These are phyloP conservation scores for Globisporangium mamillatum DNA, from an alignment of 352 stramenopile species.

Conservation along the genomic window DNA sequence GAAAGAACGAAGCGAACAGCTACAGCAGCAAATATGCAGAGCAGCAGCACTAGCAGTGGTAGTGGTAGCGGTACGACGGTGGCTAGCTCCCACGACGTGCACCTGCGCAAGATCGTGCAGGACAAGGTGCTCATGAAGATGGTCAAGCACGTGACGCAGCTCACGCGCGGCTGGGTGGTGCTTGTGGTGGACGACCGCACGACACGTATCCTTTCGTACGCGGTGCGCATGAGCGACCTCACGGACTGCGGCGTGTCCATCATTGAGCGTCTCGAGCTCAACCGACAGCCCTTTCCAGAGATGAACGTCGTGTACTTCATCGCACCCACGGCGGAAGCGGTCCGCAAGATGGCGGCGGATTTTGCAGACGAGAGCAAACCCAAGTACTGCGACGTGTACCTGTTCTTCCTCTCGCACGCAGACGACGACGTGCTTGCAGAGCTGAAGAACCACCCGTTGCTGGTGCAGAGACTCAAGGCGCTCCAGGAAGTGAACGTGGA, in stretches of 20 bases:
- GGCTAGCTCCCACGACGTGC: constrained; percentile 50
- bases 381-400: constrained; percentile 92
- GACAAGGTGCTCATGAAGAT: constrained; percentile 81
- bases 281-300: constrained; percentile 94
- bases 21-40: constrained; percentile 4
- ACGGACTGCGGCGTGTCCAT: constrained; percentile 97
- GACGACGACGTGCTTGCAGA: constrained; percentile 72
- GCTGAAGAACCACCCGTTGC: constrained; percentile 79
- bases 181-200: constrained; percentile 95
- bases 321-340: constrained; percentile 78
- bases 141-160: constrained; percentile 77
- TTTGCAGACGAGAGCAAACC: constrained; percentile 74
- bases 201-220: constrained; percentile 91
- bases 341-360: constrained; percentile 84
- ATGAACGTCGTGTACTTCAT: constrained; percentile 97
- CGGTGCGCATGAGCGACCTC: constrained; percentile 98
- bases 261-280: constrained; percentile 95
- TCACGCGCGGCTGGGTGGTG: constrained; percentile 83
- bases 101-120: constrained; percentile 76
- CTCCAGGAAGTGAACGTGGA: constrained; percentile 96
- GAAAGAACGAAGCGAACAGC: constrained; percentile 2
- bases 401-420: constrained; percentile 93
- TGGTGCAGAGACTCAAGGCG: constrained; percentile 81
- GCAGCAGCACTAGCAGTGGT: background rate
- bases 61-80: constrained; percentile 18